Percentiles rank a stretch among this genome's conserved stretches.
Evolutionary conservation across 164 flowering plant genomes (phyloP).

Genomic region (Vitis cinerea): DNA sequence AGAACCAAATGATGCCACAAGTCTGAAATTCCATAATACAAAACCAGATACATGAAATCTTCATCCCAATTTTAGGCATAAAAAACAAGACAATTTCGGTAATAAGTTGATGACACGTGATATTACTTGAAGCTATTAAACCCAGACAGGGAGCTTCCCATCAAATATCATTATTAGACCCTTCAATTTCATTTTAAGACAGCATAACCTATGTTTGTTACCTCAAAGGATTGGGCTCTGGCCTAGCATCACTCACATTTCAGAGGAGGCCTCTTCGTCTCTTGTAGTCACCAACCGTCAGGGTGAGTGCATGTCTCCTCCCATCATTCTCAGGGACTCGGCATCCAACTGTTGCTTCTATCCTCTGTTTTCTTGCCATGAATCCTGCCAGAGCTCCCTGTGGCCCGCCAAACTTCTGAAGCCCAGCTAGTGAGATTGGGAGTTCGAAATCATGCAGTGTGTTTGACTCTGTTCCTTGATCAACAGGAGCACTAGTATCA

Average conservation of each 20-base stretch:
- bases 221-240: too few relatives aligned
- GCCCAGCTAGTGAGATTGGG: constrained; percentile 66
- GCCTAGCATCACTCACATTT: constrained; percentile 3
- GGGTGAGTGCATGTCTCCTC: constrained; percentile 71
- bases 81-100: too few relatives aligned
- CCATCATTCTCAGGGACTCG: constrained; percentile 87
- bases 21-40: too few relatives aligned
- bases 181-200: too few relatives aligned
- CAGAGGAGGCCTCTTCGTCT: constrained; percentile 87
- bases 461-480: constrained; percentile 74
- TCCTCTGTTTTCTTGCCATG: constrained; percentile 86
- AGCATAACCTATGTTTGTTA: not conserved
- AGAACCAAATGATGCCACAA: too few relatives aligned
- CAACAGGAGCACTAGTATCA: constrained; percentile 95
- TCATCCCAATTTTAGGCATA: too few relatives aligned
- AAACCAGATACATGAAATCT: too few relatives aligned
- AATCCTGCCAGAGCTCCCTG: constrained; percentile 74
- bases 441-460: constrained; percentile 75
- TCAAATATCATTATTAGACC: too few relatives aligned
- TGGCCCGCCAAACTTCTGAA: constrained; percentile 79
- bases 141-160: too few relatives aligned
- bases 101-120: too few relatives aligned
- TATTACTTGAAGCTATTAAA: too few relatives aligned
- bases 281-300: constrained; percentile 87
- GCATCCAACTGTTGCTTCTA: constrained; percentile 79